Percentiles rank a stretch among this genome's conserved stretches.
Evolutionary conservation across 257 asterid species (phyloP).

Genomic region (Ilex asprella): DNA sequence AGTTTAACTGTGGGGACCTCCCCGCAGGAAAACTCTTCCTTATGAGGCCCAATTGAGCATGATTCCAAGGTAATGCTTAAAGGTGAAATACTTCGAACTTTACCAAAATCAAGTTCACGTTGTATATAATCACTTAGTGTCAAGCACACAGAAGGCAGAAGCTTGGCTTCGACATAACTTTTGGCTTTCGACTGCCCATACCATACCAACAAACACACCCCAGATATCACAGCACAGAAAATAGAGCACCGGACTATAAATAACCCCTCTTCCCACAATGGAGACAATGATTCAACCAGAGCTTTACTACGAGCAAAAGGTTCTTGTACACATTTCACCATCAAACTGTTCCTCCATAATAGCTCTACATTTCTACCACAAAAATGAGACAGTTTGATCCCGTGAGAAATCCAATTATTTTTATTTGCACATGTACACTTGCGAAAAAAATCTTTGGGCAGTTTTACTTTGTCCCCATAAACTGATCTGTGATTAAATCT

Average conservation of each 20-base stretch:
- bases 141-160: conserved; percentile 77
- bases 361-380: conserved; percentile 58
- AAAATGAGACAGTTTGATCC: conserved; percentile 51
- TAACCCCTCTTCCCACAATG: conserved; percentile 87
- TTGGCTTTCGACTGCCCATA: conserved; percentile 78
- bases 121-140: conserved; percentile 60
- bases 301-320: conserved; percentile 58
- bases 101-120: conserved; percentile 87
- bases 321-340: conserved; percentile 59
- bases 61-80: conserved; percentile 90
- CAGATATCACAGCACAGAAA: conserved; percentile 74
- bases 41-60: conserved; percentile 84
- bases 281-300: conserved; percentile 55
- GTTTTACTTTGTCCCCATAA: conserved; percentile 26
- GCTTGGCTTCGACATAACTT: conserved; percentile 59
- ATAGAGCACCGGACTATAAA: conserved; percentile 77
- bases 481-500: conserved; percentile 26
- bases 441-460: conserved; percentile 26
- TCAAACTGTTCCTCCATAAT: conserved; percentile 60
- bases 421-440: conserved; percentile 50
- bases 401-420: conserved; percentile 63
- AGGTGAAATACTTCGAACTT: conserved; percentile 82
- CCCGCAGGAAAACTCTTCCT: conserved; percentile 88
- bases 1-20: conserved; percentile 78
- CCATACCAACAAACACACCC: conserved; percentile 75